Evolutionary conservation across 257 asterid species (phyloP), one percentile per base, ranked within the genome.

Genomic region (Nicotiana obtusifolia): DNA sequence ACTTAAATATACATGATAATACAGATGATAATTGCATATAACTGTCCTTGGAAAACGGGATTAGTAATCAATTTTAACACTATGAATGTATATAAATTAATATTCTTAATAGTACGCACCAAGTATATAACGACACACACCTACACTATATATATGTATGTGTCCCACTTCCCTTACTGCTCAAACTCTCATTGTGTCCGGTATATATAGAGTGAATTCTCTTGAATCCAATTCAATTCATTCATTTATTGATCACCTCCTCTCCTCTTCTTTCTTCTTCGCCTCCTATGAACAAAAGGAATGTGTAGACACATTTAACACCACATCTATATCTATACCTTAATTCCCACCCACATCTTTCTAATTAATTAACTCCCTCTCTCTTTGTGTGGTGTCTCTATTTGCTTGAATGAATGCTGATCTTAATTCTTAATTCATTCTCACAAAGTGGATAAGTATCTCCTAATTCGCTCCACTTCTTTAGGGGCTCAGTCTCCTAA

Each of bases 371-470:
- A 30, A 30, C 56, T 24, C 20, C 30, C 79, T 26, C 31, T 61
- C 71, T 73, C 82, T 60, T 33, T 61, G 30, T 59, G 73, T 64
- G 71, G 67, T 66, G 47, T 67, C 53, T 33, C 17, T 19, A 67
- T 59, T 87, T 76, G 78, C 65, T 52, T 64, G 85, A 83, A 64
- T 89, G 88, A 89, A 87, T 86, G 90, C 84, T 86, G 89, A 86
- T 88, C 28, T 85, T 80, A 88, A 71, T 86, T 83, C 87, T 57
- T 44, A 35, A 76, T 73, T 85, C 86, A 61, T 66, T 76, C 69
- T 59, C 76, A 52, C 16, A 41, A 53, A 85, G 82, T 83, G 89
- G 92, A 89, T 89, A 88, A 90, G 90, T 83, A 88, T 78, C 83
- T 69, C 90, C 53, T 81, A 60, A 76, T 76, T 82, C 81, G 76